Evolutionary conservation across 192 early-diverging fungal genomes (phyloP).

Genomic region (Rhizophagus prolifer): DNA sequence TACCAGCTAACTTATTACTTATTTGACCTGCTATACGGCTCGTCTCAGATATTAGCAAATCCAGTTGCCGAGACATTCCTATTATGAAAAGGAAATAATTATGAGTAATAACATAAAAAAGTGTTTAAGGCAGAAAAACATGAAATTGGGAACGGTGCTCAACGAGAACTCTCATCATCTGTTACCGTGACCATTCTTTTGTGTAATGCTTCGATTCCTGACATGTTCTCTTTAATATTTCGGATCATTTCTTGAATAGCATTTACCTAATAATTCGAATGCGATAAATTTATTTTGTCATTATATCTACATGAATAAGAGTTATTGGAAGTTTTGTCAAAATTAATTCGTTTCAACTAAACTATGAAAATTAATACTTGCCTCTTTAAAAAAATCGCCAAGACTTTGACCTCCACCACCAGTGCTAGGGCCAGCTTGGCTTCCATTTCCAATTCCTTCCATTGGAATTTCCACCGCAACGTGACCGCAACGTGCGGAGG

Average conservation of each 20-base stretch:
- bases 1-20: neutral
- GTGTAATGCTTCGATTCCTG: constrained; percentile 11
- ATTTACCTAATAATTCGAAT: constrained; percentile 14
- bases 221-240: constrained; percentile 1
- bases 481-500: neutral
- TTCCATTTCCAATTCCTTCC: neutral
- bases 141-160: constrained; percentile 21
- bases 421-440: neutral
- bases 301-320: neutral
- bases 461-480: neutral
- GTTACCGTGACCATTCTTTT: constrained; percentile 5
- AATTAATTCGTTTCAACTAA: neutral
- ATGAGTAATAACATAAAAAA: neutral
- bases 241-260: constrained; percentile 23
- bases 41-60: constrained; percentile 16
- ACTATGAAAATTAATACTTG: neutral
- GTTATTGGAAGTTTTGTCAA: neutral
- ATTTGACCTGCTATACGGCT: constrained; percentile 11
- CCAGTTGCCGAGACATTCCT: constrained; percentile 26
- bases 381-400: constrained; percentile 22
- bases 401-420: neutral
- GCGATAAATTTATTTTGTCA: neutral
- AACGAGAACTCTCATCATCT: constrained; percentile 20
- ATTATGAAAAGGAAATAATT: neutral
- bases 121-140: neutral